Evolutionary conservation across 2,329 filamentous ascomycete species (phyloP).

Genomic region (Thermoascus crustaceus): DNA sequence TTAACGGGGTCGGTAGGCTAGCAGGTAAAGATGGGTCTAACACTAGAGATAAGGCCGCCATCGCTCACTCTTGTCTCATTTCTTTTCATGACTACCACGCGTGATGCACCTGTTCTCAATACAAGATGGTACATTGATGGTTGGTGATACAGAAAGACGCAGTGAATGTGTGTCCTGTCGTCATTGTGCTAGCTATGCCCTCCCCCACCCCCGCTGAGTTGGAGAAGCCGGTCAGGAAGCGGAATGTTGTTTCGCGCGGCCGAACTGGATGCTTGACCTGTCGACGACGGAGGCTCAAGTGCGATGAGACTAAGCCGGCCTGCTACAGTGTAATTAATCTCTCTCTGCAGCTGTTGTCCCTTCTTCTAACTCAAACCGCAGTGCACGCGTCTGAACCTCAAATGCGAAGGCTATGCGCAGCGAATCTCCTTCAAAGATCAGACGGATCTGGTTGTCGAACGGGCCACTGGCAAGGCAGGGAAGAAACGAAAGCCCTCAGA

Average conservation of each 20-base stretch:
- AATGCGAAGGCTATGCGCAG: constrained; percentile 12
- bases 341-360: background rate
- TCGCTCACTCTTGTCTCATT: too few species aligned
- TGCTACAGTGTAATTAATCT: constrained; percentile 9
- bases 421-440: constrained; percentile 13
- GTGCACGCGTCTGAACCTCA: constrained; percentile 8
- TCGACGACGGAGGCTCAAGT: constrained; percentile 9
- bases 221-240: constrained; percentile 7
- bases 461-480: constrained; percentile 3
- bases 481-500: constrained; percentile 2
- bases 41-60: too few species aligned
- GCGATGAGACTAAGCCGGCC: constrained; percentile 11
- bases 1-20: too few species aligned
- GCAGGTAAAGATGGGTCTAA: too few species aligned
- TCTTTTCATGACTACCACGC: too few species aligned
- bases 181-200: too few species aligned
- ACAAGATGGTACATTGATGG: too few species aligned
- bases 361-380: too few species aligned
- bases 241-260: constrained; percentile 13
- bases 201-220: too few species aligned
- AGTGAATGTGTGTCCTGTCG: too few species aligned
- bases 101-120: too few species aligned
- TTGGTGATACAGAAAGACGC: too few species aligned
- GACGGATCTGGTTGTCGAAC: constrained; percentile 9
- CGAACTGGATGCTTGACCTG: constrained; percentile 13